Conservation (phyloP, 2,329 filamentous ascomycete species). For the Pseudogymnoascus pannorum region DNA sequence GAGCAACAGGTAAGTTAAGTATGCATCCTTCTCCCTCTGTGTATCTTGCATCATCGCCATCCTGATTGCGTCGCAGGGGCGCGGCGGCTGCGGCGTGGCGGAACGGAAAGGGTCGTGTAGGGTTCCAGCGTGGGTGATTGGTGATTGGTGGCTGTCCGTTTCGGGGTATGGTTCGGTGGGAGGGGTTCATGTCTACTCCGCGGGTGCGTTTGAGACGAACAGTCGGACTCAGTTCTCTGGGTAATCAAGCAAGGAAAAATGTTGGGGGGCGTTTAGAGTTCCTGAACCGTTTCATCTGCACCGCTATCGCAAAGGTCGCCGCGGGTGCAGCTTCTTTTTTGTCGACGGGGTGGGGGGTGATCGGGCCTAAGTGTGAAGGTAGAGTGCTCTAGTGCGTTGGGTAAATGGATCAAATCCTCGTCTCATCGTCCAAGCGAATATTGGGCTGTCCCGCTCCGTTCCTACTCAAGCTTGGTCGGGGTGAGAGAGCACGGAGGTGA, state of each 20-base stretch:
- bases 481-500: neutral
- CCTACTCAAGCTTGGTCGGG: neutral
- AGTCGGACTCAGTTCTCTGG: neutral
- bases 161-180: slow-evolving; percentile 1
- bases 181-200: neutral
- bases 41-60: neutral
- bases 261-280: neutral
- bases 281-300: neutral
- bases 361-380: neutral
- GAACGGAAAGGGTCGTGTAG: slow-evolving; percentile 3
- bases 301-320: neutral
- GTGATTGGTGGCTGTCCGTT: neutral
- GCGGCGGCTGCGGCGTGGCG: slow-evolving; percentile 5
- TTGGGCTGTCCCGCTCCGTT: neutral
- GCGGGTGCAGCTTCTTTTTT: neutral
- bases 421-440: neutral
- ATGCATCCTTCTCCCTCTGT: neutral
- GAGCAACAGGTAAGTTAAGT: neutral
- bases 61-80: slow-evolving; percentile 1
- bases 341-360: neutral
- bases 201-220: neutral
- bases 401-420: neutral
- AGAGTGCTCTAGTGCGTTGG: neutral
- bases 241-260: neutral
- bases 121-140: neutral